Conservation (phyloP, 352 stramenopile genomes). For the Pilasporangium apinafurcum region DNA sequence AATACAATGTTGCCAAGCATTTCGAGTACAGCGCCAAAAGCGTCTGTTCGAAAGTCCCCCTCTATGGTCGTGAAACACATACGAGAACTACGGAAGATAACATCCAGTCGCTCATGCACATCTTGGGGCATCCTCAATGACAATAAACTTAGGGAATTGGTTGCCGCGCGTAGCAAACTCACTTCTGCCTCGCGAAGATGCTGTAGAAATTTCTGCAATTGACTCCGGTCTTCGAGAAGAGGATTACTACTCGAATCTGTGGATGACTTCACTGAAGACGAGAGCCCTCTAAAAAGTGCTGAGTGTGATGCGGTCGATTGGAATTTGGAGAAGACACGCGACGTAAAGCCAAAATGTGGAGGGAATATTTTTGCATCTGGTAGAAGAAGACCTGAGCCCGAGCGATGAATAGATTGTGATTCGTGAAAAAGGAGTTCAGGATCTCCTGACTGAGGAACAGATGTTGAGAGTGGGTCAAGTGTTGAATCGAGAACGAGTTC, state of each 20-base stretch:
- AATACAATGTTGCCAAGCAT: conserved; percentile 49
- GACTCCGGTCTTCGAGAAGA: conserved; percentile 15
- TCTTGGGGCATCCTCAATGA: conserved; percentile 34
- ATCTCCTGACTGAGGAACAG: conserved; percentile 15
- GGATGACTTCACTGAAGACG: conserved; percentile 19
- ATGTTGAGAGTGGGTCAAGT: conserved; percentile 15
- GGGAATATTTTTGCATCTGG: conserved; percentile 10
- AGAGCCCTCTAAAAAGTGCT: conserved; percentile 54
- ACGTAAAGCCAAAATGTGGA: conserved; percentile 48
- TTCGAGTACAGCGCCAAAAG: conserved; percentile 51
- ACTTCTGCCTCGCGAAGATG: conserved; percentile 61
- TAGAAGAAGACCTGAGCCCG: too few species aligned
- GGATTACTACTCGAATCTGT: conserved; percentile 2
- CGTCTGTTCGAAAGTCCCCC: conserved; percentile 60
- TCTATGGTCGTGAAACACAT: conserved; percentile 54
- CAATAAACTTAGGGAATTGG: conserved; percentile 51
- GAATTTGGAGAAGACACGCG: conserved; percentile 69
- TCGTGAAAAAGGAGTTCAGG: too few species aligned
- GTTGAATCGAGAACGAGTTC: not conserved
- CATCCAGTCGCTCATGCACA: conserved; percentile 25
- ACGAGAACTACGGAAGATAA: conserved; percentile 27
- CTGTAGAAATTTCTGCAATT: conserved; percentile 30
- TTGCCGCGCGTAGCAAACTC: conserved; percentile 42
- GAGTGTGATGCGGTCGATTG: conserved; percentile 40
- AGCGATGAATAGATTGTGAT: too few species aligned